Base-by-base conservation (phyloP, 2,329 filamentous ascomycete species). In the Claviceps purpurea region DNA sequence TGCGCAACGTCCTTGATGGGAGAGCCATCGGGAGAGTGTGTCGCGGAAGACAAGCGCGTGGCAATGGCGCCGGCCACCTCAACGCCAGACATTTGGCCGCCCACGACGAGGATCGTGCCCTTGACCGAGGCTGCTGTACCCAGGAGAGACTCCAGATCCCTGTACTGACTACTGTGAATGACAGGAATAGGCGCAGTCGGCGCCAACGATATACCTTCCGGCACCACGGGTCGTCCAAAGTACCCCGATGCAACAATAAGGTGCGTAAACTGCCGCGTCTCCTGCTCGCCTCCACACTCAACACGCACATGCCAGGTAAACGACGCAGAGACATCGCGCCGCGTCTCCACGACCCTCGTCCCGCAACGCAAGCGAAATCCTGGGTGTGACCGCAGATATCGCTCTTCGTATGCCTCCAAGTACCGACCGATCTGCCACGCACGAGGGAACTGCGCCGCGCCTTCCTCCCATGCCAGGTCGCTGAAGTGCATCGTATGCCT, bases 81-180 rank as follows among this genome's bases (percentile, higher is more conserved):
- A 5, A 86, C 78, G 0, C 87, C 87, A 2, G 87, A 91, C 76
- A 93, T 89, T 59, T 89, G 86, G 0, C 87, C 87, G 0, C 88
- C 88, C 1, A 89, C 78, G 0, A 94, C 73, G 1, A 89, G 72
- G 16, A 93, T 80, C 60, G 82, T 87, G 18, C 78, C 77, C 1
- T 72, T 72, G 0, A 61, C 59, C 4, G 56, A 52, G 2, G 68
- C 62, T 0, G 65, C 59, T 11, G 66, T 61, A 0, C 66, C 68
- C 1, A 84, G 59, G 2, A 84, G 63, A 8, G 63, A 63, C 30
- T 73, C 59, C 2, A 85, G 64, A 51, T 76, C 71, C 3, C 83
- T 73, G 50, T 88, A 82, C 30, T 75, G 67, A 47, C 84, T 85
- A 65, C 84, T 89, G 64, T 90, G 86, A 0, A 87, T 65, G 2